Evolutionary conservation across 768 basidiomycete genomes (phyloP).

Genomic region (Amylocystis lapponica): DNA sequence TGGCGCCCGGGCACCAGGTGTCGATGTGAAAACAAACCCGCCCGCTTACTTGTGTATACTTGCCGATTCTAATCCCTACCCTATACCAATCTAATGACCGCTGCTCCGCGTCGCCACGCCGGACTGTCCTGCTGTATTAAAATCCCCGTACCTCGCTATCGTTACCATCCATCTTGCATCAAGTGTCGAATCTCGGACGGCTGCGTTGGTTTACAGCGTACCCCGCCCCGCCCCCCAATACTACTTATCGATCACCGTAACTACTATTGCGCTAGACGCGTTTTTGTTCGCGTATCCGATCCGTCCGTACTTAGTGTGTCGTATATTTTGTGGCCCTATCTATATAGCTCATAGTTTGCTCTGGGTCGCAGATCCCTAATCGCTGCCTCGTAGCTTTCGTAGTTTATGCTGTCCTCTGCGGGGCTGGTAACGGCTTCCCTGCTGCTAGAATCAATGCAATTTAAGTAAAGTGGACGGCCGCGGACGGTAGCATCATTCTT

Average conservation of each 20-base stretch:
- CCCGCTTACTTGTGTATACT: slow-evolving; percentile 10
- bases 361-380: too few species aligned
- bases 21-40: slow-evolving; percentile 12
- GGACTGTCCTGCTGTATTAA: slow-evolving; percentile 3
- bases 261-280: slow-evolving; percentile 6
- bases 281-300: not conserved
- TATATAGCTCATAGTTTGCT: not conserved
- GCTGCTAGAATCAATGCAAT: too few species aligned
- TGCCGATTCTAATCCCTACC: slow-evolving; percentile 1
- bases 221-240: not conserved
- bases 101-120: too few species aligned
- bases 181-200: too few species aligned
- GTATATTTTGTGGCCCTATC: not conserved
- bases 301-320: not conserved
- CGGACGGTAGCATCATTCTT: too few species aligned
- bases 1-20: slow-evolving; percentile 8
- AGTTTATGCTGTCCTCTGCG: too few species aligned
- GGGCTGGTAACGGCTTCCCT: too few species aligned
- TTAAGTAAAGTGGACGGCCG: too few species aligned
- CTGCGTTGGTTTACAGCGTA: too few species aligned
- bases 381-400: too few species aligned
- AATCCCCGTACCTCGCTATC: too few species aligned
- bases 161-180: too few species aligned
- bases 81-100: slow-evolving; percentile 4
- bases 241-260: slow-evolving; percentile 1